Base-by-base conservation (phyloP, 202 grass and related monocot species). In the Zizania palustris region DNA sequence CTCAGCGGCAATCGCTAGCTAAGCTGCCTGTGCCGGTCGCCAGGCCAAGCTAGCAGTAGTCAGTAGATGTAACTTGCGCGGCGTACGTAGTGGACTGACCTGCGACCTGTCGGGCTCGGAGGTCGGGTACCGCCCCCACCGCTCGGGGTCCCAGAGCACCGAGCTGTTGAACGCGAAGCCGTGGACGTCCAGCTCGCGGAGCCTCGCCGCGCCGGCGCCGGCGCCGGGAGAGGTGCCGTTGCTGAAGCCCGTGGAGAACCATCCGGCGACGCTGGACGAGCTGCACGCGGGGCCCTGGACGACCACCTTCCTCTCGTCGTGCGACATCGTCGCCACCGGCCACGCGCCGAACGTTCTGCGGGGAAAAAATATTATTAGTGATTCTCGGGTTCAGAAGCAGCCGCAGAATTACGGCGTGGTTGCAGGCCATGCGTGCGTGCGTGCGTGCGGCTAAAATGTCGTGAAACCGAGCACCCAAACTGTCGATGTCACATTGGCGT, bases 121-220 rank as follows among this genome's bases (percentile, higher is more conserved):
- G 41, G 90, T 90, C 12, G 93, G 85, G 87, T 85, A 85, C n/a
- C 93, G 93, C 11, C 93, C 93, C 93, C 93, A 96, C 67, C 92
- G 79, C 82, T 96, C 92, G 7, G 92, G 92, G 61, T 96, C 92
- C 92, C 92, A 96, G 65, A 96, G 85, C 74, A 96, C 85, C 1
- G 93, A 92, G 82, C 93, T 96, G 81, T 96, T 96, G 83, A 96
- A 96, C 33, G 82, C 93, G 73, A 96, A 93, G 71, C 90, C 87
- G 42, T 86, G 86, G 67, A 73, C 67, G 82, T 90, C 83, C 63
- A 92, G 76, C 90, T 81, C 73, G 10, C 4, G 9, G 4, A 83
- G 69, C 67, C 86, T 78, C 43, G 74, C 57, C 63, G 57, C 28
- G 69, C 11, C 20, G 22, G 16, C 16, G 57, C 57, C 16, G 21